Conservation (phyloP, 345 rosid genomes). For the Excoecaria cochinchinensis region DNA sequence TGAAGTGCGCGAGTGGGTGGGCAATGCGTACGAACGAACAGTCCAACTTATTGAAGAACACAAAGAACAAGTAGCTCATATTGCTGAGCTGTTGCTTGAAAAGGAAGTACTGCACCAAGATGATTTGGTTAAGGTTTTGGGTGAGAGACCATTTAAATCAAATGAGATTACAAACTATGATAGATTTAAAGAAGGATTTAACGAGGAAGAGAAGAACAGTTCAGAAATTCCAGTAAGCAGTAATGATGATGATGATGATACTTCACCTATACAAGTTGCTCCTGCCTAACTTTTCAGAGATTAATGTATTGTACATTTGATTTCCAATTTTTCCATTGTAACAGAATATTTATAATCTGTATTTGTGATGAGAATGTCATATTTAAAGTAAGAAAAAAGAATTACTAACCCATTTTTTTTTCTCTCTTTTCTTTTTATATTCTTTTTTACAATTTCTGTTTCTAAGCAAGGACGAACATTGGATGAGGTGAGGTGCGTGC, state of each 20-base stretch:
- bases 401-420: neutral
- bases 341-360: neutral
- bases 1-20: conserved; percentile 90
- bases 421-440: too few species aligned
- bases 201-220: conserved; percentile 37
- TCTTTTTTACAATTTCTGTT: too few species aligned
- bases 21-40: conserved; percentile 63
- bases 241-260: conserved; percentile 46
- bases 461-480: too few species aligned
- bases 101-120: conserved; percentile 92
- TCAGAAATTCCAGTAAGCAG: conserved; percentile 17
- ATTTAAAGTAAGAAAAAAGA: neutral
- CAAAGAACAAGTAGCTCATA: conserved; percentile 69
- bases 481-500: too few species aligned
- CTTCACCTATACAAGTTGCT: conserved; percentile 32
- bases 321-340: neutral
- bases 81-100: conserved; percentile 79
- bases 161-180: conserved; percentile 70
- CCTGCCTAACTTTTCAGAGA: conserved; percentile 4
- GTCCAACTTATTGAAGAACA: conserved; percentile 64
- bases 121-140: conserved; percentile 58
- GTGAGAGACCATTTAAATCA: conserved; percentile 77
- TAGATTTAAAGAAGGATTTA: conserved; percentile 68
- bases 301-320: conserved; percentile 3
- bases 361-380: conserved; percentile 10